Conservation (phyloP, 768 basidiomycete genomes). For the Termitomyces sp. region DNA sequence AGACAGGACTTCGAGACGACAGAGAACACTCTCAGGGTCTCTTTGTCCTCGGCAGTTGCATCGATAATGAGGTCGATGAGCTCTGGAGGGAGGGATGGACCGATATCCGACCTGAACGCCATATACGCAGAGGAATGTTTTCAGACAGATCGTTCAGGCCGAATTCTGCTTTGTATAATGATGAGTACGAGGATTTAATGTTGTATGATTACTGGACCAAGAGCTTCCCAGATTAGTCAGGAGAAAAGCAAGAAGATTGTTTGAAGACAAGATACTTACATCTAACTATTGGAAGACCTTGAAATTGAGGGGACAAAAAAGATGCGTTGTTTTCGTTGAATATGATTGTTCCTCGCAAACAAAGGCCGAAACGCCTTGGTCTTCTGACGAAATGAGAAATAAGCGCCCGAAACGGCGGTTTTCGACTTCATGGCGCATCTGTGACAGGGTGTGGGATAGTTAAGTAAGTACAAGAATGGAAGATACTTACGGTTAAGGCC, state of each 20-base stretch:
- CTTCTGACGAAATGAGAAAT: background rate
- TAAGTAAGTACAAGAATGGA: background rate
- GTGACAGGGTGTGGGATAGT: background rate
- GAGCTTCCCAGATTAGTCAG: background rate
- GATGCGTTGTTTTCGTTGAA: too few relatives aligned
- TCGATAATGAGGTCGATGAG: conserved; percentile 13
- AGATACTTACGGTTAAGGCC: background rate
- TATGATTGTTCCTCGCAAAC: background rate
- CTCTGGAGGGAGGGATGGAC: conserved; percentile 2
- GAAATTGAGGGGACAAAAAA: background rate
- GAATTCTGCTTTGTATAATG: background rate
- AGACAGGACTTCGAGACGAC: conserved; percentile 5
- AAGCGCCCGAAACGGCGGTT: background rate
- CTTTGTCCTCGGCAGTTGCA: background rate
- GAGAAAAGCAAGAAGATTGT: background rate
- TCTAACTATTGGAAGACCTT: background rate
- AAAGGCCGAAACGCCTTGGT: background rate
- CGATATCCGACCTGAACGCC: background rate
- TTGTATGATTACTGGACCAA: background rate
- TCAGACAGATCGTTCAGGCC: background rate
- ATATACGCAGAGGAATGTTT: background rate
- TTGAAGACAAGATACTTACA: background rate
- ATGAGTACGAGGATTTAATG: background rate
- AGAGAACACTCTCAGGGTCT: conserved; percentile 1
- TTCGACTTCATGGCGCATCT: background rate